Evolutionary conservation across 2,329 filamentous ascomycete genomes (phyloP), one percentile per base, ranked within the genome.

Genomic region (Apiospora kogelbergensis): DNA sequence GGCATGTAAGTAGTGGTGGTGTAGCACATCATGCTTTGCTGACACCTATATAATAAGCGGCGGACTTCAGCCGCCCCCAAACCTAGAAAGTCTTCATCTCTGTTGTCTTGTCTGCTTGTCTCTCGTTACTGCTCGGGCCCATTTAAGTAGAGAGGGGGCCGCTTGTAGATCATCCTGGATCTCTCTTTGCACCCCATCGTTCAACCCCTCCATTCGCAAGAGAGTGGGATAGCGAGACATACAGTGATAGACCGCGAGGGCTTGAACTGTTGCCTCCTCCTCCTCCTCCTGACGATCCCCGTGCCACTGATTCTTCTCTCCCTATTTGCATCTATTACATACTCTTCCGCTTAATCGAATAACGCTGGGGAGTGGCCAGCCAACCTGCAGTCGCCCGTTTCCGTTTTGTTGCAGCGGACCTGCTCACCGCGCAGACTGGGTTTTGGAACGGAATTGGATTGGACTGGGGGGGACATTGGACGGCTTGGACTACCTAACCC

Each of bases 261-360:
- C 53, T 60, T 60, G 53, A 33, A 37, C 53, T 60, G 53, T n/a
- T 60, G 53, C 53, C 53, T 60, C 53, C 53, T 53, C 46, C 46
- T 37, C 26, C 53, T 37, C 26, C 53, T 45, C 42, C 20, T 60
- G 30, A 60, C 53, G 30, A 60, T 60, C 48, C 40, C 46, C 46
- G 46, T 24, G 46, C 37, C 13, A 4, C 37, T 40, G n/a, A n/a
- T n/a, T 53, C 46, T 17, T 24, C 46, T 53, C n/a, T 20, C 24
- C 17, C 48, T 30, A 57, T 57, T 33, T 57, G 48, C 48, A 57
- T 57, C 26, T 57, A 57, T 33, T 57, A 57, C 15, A 33, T 57
- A 33, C 53, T 60, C n/a, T 42, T 42, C 24, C 37, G 63, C 40
- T 65, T 65, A 65, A 65, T 65, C 63, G 63, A 42, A 65, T 65